Evolutionary conservation across 2,329 filamentous ascomycete genomes (phyloP), one percentile per base, ranked within the genome.

Genomic region (Diaporthe capsici): DNA sequence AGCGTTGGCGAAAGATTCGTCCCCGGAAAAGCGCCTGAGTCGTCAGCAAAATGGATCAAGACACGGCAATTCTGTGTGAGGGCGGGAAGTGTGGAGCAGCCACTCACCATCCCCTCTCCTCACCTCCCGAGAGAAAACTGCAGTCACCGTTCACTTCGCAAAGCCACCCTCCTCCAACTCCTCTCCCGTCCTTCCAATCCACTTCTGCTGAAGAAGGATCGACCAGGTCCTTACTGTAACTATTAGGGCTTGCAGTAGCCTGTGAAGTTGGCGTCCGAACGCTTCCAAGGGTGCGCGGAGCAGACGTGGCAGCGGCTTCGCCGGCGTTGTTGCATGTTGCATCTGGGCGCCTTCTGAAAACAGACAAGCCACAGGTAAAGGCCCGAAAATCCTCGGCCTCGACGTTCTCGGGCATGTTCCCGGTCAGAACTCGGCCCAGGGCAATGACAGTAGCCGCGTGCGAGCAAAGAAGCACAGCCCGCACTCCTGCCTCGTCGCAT

Each of bases 381-480:
- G 95, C 95, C 76, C 90, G 87, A 82, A 98, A 98, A 83, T 98
- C 96, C 77, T 97, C 93, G 71, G 90, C 90, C 10, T 90, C 91
- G 42, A 92, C 87, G 81, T 93, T 91, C 0, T 91, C 89, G 0
- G 96, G 96, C 89, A 96, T 92, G 28, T 84, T 80, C 0, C 95
- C 95, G 2, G 96, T 98, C 79, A 99, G 86, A 1, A 92, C 92
- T 55, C 97, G 90, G 0, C 96, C 96, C 79, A 97, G 90, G 12
- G 94, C 93, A 82, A 99, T 98, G 80, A 98, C 90, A 15, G 93
- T 92, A 5, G 97, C 97, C 1, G 97, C 97, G 86, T 99, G 97
- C 1, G 94, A 94, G 84, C 95, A 98, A 53, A 99, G 88, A 55
- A 98, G 84, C 34, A 98, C 88, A 0, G 94, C 90, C 80, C 90